phyloP scores from a whole-genome alignment of 2,329 filamentous ascomycete species.

The Penicillium verrucosum region DNA sequence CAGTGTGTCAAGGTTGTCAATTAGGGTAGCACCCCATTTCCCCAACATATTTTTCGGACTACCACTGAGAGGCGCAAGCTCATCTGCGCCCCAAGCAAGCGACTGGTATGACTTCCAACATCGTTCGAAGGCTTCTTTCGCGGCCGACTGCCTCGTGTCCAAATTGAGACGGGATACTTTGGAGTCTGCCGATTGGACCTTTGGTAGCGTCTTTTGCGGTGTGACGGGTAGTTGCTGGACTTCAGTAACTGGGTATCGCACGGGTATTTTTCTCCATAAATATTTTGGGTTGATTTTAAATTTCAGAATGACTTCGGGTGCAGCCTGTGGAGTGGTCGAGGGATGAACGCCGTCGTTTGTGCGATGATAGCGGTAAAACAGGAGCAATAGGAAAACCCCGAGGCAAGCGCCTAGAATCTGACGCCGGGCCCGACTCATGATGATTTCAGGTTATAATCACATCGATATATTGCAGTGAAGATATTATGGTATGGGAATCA shows the following conservation, averaged over 20 bases:
- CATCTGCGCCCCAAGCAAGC: slow-evolving; percentile 77
- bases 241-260: slow-evolving; percentile 9
- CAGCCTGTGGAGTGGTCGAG: background rate
- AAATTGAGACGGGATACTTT: slow-evolving; percentile 2
- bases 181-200: slow-evolving; percentile 5
- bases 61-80: slow-evolving; percentile 70
- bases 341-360: background rate
- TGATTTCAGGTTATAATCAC: background rate
- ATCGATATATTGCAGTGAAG: slow-evolving; percentile 3
- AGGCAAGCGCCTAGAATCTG: slow-evolving; percentile 13
- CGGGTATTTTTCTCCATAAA: slow-evolving; percentile 10
- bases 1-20: slow-evolving; percentile 74
- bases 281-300: background rate
- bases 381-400: slow-evolving; percentile 2
- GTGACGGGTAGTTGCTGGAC: background rate
- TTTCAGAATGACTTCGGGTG: background rate
- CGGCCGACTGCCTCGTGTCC: slow-evolving; percentile 41
- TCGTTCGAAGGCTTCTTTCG: slow-evolving; percentile 68
- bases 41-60: slow-evolving; percentile 71
- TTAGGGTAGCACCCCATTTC: slow-evolving; percentile 80
- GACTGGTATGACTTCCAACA: slow-evolving; percentile 77
- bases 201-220: background rate
- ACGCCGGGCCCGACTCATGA: slow-evolving; percentile 16
- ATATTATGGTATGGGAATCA: background rate
- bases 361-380: slow-evolving; percentile 41